Conservation (phyloP, 1,139 yeast genomes). For the Pneumocystis sp. region DNA sequence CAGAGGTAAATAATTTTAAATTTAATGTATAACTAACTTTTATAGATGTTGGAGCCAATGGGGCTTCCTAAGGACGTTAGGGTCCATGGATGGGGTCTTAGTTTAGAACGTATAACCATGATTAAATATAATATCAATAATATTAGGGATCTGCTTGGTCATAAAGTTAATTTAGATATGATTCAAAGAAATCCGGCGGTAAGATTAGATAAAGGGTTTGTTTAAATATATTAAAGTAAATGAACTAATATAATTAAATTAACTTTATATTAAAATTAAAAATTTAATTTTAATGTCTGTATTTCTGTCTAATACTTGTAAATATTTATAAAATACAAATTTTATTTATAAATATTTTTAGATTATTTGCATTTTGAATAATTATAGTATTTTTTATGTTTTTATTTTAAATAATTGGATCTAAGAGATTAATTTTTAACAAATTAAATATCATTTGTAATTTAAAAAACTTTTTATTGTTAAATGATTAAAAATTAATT, state of each 20-base stretch:
- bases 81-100: slow-evolving; percentile 95
- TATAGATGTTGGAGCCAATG: slow-evolving; percentile 81
- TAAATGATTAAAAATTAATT: too few species aligned
- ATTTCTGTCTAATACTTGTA: background rate
- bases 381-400: too few species aligned
- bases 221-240: background rate
- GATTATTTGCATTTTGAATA: background rate
- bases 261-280: background rate
- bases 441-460: too few species aligned
- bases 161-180: slow-evolving; percentile 82
- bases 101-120: slow-evolving; percentile 98
- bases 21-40: background rate
- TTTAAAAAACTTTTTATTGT: too few species aligned
- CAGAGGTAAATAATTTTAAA: slow-evolving; percentile 34
- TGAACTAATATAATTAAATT: background rate
- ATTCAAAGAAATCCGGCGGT: slow-evolving; percentile 96
- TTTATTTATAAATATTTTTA: background rate
- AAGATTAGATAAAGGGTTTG: slow-evolving; percentile 52
- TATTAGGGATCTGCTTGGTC: slow-evolving; percentile 88
- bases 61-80: slow-evolving; percentile 89
- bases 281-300: background rate
- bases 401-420: too few species aligned
- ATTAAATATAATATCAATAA: slow-evolving; percentile 91
- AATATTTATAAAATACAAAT: background rate
- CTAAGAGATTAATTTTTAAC: too few species aligned